A percentile compares a stretch with the other conserved stretches of the same genome.
phyloP scores from a whole-genome alignment of 140 eudicot genomes.

The Erigeron philadelphicus region DNA sequence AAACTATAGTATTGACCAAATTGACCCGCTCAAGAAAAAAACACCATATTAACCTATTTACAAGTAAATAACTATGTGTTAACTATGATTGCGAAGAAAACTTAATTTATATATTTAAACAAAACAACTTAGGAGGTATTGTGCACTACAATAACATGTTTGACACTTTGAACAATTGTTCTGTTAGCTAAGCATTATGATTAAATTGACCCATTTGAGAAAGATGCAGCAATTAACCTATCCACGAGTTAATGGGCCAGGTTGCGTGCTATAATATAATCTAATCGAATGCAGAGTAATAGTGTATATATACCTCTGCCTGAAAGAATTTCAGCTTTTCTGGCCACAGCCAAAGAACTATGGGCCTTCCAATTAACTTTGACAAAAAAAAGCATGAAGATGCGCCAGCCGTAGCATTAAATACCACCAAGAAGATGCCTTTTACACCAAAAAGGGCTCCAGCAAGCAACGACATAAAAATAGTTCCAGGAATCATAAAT shows the following conservation, averaged over 20 bases:
- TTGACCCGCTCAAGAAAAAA: no score
- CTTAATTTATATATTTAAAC: no score
- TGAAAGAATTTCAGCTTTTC: conserved; percentile 80
- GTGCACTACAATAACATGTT: no score
- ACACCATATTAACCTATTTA: no score
- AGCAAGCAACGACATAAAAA: conserved; percentile 94
- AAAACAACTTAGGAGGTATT: no score
- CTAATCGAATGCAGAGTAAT: background rate
- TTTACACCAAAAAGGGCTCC: conserved; percentile 99
- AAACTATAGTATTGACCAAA: no score
- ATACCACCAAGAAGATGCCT: conserved; percentile 87
- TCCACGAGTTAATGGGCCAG: no score
- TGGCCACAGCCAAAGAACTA: conserved; percentile 92
- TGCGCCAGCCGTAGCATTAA: conserved; percentile 96
- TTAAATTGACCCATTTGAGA: no score
- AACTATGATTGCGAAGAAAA: no score
- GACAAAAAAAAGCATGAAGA: conserved; percentile 89
- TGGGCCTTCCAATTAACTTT: conserved; percentile 85
- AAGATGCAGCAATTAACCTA: background rate
- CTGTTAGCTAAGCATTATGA: no score
- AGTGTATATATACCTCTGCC: conserved; percentile 56
- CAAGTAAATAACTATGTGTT: no score
- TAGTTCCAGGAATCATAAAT: conserved; percentile 98
- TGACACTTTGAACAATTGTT: no score
- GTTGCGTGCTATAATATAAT: background rate